Conservation (phyloP, 306 rosid genomes). For the Casuarina cunninghamiana region DNA sequence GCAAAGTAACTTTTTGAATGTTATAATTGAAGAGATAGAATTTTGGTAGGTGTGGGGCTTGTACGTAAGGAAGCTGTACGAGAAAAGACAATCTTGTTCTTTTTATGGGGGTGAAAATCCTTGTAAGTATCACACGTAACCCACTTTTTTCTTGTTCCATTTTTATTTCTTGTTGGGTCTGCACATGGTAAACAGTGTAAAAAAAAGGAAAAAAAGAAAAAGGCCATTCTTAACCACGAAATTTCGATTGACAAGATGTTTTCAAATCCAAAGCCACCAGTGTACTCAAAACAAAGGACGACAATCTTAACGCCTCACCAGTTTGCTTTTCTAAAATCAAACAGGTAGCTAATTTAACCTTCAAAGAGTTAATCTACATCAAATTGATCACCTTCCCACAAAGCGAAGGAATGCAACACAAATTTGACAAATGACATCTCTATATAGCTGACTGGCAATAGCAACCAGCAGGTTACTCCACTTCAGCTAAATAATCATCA, state of each 20-base stretch:
- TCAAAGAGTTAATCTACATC: background rate
- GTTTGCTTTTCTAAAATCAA: background rate
- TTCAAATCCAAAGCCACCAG: background rate
- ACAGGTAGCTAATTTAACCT: background rate
- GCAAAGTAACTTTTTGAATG: too few species aligned
- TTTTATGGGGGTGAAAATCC: too few species aligned
- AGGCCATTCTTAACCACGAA: background rate
- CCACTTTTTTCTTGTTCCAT: background rate
- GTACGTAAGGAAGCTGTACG: too few species aligned
- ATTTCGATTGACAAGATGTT: background rate
- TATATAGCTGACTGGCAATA: background rate
- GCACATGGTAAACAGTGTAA: background rate
- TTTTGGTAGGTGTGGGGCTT: too few species aligned
- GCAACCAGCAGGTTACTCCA: conserved; percentile 53
- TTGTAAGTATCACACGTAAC: too few species aligned
- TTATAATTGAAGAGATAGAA: too few species aligned
- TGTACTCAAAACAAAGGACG: background rate
- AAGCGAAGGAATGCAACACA: background rate
- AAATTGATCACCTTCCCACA: conserved; percentile 1
- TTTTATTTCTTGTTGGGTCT: background rate
- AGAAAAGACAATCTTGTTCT: too few species aligned
- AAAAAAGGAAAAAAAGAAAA: background rate
- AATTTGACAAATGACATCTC: background rate
- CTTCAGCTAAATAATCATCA: conserved; percentile 95
- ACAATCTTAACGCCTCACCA: background rate